phyloP scores from a whole-genome alignment of 2,329 filamentous ascomycete genomes.

The Orbilia javanica region DNA sequence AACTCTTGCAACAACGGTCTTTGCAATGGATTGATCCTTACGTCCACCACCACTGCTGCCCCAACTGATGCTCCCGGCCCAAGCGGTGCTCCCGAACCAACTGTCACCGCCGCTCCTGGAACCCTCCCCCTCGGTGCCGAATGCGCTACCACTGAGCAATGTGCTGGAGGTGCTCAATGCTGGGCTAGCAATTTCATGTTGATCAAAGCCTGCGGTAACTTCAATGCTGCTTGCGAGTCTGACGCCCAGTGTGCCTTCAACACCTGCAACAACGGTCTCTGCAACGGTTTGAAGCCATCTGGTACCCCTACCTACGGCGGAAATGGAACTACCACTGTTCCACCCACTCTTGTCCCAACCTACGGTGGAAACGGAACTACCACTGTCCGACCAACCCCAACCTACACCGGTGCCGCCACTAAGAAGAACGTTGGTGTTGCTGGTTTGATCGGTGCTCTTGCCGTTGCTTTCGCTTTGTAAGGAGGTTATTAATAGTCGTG shows the following conservation, averaged over 20 bases:
- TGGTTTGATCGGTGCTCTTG: constrained; percentile 37
- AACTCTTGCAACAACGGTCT: constrained; percentile 45
- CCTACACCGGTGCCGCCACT: constrained; percentile 43
- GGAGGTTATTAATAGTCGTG: not conserved
- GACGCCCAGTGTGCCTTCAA: constrained; percentile 35
- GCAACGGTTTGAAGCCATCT: constrained; percentile 37
- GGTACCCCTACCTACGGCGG: constrained; percentile 7
- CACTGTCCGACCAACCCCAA: constrained; percentile 1
- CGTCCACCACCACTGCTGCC: not conserved
- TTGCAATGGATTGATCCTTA: constrained; percentile 27
- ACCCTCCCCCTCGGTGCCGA: constrained; percentile 29
- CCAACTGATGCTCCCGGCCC: constrained; percentile 13
- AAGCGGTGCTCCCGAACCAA: constrained; percentile 1
- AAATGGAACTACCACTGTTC: constrained; percentile 11
- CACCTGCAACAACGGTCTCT: constrained; percentile 40
- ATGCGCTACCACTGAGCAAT: constrained; percentile 28
- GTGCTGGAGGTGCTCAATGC: constrained; percentile 36
- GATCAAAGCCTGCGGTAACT: constrained; percentile 37
- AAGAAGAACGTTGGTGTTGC: constrained; percentile 27
- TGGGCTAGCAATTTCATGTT: constrained; percentile 31
- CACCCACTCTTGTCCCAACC: constrained; percentile 5
- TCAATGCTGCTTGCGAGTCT: constrained; percentile 31
- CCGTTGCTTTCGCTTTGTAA: constrained; percentile 47
- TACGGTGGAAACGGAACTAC: constrained; percentile 18
- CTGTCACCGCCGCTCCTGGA: constrained; percentile 29